Evolutionary conservation across 495 filamentous ascomycete genomes (phyloP).

Genomic region (Ramalina intermedia): DNA sequence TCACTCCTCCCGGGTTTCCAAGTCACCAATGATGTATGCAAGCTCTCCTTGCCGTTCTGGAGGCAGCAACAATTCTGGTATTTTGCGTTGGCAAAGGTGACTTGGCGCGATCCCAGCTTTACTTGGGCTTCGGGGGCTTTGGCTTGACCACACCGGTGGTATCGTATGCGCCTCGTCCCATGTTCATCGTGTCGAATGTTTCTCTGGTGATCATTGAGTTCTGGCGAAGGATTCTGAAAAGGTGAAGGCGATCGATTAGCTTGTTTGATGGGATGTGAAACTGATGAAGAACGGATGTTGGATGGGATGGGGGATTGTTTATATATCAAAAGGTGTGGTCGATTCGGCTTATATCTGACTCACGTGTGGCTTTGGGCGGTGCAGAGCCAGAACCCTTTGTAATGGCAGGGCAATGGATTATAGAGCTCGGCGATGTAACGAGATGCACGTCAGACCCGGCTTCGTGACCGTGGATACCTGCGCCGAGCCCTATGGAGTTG

Average conservation of each 20-base stretch:
- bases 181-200: slow-evolving; percentile 30
- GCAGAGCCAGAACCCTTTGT: not conserved
- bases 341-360: slow-evolving; percentile 2
- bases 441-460: slow-evolving; percentile 1
- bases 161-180: slow-evolving; percentile 46
- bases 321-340: not conserved
- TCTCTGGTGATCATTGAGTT: slow-evolving; percentile 35
- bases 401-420: not conserved
- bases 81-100: not conserved
- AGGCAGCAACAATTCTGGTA: slow-evolving; percentile 6
- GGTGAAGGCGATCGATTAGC: not conserved
- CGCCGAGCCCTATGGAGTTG: not conserved
- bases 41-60: slow-evolving; percentile 3
- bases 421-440: slow-evolving; percentile 1
- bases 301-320: not conserved
- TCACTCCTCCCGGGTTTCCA: slow-evolving; percentile 12
- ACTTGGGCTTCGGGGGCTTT: slow-evolving; percentile 27
- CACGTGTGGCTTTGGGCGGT: not conserved
- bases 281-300: not conserved
- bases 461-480: not conserved
- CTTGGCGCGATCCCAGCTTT: slow-evolving; percentile 18
- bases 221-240: not conserved
- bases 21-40: slow-evolving; percentile 5
- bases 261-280: not conserved
- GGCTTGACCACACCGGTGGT: slow-evolving; percentile 46